These are phyloP conservation scores for Teratosphaeria nubilosa DNA, from an alignment of 2,329 filamentous ascomycete genomes.

Conservation along the genomic window DNA sequence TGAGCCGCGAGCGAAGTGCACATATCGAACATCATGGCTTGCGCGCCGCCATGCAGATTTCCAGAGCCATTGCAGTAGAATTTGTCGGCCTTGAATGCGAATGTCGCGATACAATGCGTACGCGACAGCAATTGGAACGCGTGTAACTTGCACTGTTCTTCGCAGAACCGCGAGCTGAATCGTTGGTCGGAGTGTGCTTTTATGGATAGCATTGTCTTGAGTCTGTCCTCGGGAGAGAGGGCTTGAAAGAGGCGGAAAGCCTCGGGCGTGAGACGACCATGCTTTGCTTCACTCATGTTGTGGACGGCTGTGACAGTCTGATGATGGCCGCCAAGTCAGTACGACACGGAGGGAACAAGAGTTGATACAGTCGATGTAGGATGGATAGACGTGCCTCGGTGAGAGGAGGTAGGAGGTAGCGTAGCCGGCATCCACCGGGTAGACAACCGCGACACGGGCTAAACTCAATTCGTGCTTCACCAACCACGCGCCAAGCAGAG, in stretches of 20 bases:
- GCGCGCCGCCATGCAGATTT: conserved; percentile 39
- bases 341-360: background rate
- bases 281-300: conserved; percentile 1
- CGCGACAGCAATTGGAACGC: conserved; percentile 28
- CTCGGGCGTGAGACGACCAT: background rate
- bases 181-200: conserved; percentile 3
- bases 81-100: conserved; percentile 34
- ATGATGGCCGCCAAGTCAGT: background rate
- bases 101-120: conserved; percentile 29
- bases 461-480: background rate
- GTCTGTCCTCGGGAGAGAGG: conserved; percentile 13
- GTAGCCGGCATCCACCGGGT: background rate
- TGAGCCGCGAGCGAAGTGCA: conserved; percentile 32
- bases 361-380: background rate
- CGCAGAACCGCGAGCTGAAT: conserved; percentile 9
- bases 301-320: background rate
- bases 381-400: background rate
- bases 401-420: background rate
- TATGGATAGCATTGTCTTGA: conserved; percentile 8
- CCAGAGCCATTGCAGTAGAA: conserved; percentile 38
- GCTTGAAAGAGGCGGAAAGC: background rate
- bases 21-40: conserved; percentile 44
- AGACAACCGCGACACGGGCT: background rate
- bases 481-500: background rate
- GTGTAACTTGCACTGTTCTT: conserved; percentile 15